Evolutionary conservation across 805 yeast genomes (phyloP).

Genomic region (Cyberlindnera galapagoensis): DNA sequence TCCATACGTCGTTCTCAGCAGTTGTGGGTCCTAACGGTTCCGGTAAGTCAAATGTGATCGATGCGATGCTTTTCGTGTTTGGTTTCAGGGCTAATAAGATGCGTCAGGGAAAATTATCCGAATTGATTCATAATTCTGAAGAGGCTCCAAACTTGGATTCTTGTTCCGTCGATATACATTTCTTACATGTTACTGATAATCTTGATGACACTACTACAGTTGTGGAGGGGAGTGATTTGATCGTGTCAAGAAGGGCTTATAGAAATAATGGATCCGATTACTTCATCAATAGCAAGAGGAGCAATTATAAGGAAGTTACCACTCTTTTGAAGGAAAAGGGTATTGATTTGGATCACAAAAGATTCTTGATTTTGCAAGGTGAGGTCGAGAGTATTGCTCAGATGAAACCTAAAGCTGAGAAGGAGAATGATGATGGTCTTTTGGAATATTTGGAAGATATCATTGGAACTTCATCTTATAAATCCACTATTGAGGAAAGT

Average conservation of each 20-base stretch:
- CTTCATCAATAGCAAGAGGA: slow-evolving; percentile 59
- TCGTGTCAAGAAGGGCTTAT: slow-evolving; percentile 76
- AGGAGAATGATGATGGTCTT: slow-evolving; percentile 86
- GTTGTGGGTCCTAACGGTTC: slow-evolving; percentile 99
- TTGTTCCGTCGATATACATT: slow-evolving; percentile 90
- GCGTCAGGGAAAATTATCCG: slow-evolving; percentile 93
- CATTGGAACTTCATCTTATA: slow-evolving; percentile 87
- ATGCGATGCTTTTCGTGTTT: slow-evolving; percentile 91
- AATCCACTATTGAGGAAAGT: slow-evolving; percentile 63
- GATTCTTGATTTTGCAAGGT: slow-evolving; percentile 93
- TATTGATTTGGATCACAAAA: slow-evolving; percentile 88
- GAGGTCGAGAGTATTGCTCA: slow-evolving; percentile 98
- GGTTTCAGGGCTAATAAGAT: slow-evolving; percentile 95
- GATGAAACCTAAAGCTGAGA: slow-evolving; percentile 96
- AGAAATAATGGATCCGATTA: slow-evolving; percentile 74
- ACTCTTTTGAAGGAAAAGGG: slow-evolving; percentile 69
- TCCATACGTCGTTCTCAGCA: slow-evolving; percentile 88
- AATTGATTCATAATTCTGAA: slow-evolving; percentile 87
- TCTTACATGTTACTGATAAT: slow-evolving; percentile 67
- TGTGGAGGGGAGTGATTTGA: slow-evolving; percentile 46
- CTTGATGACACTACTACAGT: slow-evolving; percentile 36
- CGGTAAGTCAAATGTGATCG: slow-evolving; percentile 96
- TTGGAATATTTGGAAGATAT: slow-evolving; percentile 94
- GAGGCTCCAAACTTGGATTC: slow-evolving; percentile 54
- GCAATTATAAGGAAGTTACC: slow-evolving; percentile 77